Evolutionary conservation across 805 yeast species (phyloP).

Genomic region (Kregervanrija fluxuum): DNA sequence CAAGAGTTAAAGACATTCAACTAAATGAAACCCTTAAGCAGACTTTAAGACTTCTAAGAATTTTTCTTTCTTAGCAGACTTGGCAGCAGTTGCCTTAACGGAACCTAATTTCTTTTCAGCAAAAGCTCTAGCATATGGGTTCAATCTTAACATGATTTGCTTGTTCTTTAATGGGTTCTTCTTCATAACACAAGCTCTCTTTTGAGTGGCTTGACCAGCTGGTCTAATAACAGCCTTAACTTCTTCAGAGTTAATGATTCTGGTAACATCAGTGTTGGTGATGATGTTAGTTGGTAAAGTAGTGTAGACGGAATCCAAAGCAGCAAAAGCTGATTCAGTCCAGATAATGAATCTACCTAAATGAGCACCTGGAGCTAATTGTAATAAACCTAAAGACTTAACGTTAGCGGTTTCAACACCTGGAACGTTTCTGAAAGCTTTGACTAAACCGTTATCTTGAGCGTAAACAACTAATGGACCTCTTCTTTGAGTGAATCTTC

Average conservation of each 20-base stretch:
- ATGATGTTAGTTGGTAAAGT: conserved; percentile 93
- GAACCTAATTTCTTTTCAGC: conserved; percentile 87
- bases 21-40: conserved; percentile 30
- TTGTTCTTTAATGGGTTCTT: conserved; percentile 99
- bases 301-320: conserved; percentile 96
- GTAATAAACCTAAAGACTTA: conserved; percentile 86
- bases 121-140: conserved; percentile 99
- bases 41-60: conserved; percentile 63
- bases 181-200: conserved; percentile 94
- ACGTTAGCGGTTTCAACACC: conserved; percentile 98
- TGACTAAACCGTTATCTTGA: conserved; percentile 94
- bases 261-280: conserved; percentile 91
- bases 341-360: conserved; percentile 99
- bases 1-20: too few species aligned
- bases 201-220: conserved; percentile 89
- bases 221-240: conserved; percentile 96
- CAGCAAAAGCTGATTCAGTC: conserved; percentile 98
- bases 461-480: conserved; percentile 99
- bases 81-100: conserved; percentile 58
- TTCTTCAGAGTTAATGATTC: conserved; percentile 98
- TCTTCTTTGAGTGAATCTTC: conserved; percentile 99
- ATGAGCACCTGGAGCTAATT: conserved; percentile 99
- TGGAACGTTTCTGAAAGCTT: conserved; percentile 99
- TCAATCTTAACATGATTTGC: conserved; percentile 94
- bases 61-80: conserved; percentile 61